These are phyloP conservation scores for Conticribra guillardii DNA, from an alignment of 108 stramenopile species.

Conservation along the genomic window DNA sequence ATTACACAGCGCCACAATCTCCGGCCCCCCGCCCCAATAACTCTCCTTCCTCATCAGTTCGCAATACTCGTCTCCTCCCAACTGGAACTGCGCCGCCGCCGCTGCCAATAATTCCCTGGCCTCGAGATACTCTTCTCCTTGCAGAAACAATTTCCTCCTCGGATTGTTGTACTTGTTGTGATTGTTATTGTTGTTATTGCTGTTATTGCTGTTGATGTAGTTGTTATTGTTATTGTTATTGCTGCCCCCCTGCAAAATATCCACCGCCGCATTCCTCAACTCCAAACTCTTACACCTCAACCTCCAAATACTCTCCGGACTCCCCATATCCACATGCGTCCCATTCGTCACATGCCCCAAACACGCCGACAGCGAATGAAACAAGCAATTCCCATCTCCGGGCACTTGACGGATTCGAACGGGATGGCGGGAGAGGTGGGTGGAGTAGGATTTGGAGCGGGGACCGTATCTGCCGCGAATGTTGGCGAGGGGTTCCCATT, in stretches of 20 bases:
- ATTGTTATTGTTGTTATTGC: no score
- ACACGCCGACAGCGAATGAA: constrained; percentile 68
- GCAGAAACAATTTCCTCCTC: constrained; percentile 74
- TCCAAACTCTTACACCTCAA: constrained; percentile 16
- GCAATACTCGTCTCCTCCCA: constrained; percentile 85
- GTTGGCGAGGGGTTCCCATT: constrained; percentile 69
- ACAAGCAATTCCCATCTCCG: constrained; percentile 93
- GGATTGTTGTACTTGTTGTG: no score
- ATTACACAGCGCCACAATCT: constrained; percentile 95
- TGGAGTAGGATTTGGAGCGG: constrained; percentile 13
- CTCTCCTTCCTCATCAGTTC: constrained; percentile 85
- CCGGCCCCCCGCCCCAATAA: constrained; percentile 97
- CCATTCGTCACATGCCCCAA: constrained; percentile 56
- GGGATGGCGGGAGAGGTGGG: constrained; percentile 18
- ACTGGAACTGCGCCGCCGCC: constrained; percentile 84
- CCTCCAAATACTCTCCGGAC: constrained; percentile 14
- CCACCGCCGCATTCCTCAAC: constrained; percentile 52
- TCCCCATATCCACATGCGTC: constrained; percentile 56
- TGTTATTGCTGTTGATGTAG: no score
- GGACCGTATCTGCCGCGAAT: constrained; percentile 44
- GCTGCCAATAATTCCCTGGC: constrained; percentile 76
- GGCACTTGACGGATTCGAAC: constrained; percentile 88
- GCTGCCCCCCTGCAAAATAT: constrained; percentile 36
- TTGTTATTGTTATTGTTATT: no score
- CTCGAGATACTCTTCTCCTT: constrained; percentile 78